Evolutionary conservation across 352 stramenopile species (phyloP).

Genomic region (Phytophthora melonis): DNA sequence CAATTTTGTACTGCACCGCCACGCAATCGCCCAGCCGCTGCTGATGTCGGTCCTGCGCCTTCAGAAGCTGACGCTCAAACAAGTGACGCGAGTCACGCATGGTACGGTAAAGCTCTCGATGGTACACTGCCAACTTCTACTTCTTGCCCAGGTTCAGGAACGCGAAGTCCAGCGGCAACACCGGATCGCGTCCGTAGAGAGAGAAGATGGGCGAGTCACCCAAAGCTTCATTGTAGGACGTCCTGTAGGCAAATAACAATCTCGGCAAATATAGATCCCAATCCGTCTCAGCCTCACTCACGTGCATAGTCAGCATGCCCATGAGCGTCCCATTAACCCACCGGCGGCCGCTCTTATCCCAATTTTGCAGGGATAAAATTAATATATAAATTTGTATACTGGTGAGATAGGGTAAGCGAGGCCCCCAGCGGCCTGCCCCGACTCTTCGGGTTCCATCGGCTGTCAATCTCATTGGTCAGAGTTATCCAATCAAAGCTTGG

Average conservation of each 20-base stretch:
- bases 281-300: background rate
- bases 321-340: too few species aligned
- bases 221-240: constrained; percentile 9
- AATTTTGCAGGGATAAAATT: too few species aligned
- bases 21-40: background rate
- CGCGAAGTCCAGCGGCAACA: too few species aligned
- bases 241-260: constrained; percentile 14
- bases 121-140: constrained; percentile 8
- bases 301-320: too few species aligned
- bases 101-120: background rate
- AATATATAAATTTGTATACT: too few species aligned
- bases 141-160: background rate
- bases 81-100: background rate
- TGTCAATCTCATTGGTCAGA: too few species aligned
- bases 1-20: background rate
- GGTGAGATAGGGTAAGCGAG: too few species aligned
- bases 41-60: too few species aligned
- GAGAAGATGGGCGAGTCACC: constrained; percentile 19
- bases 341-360: too few species aligned
- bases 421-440: too few species aligned
- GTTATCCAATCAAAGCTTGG: too few species aligned
- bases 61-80: constrained; percentile 10
- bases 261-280: constrained; percentile 9
- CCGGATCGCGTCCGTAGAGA: constrained; percentile 7
- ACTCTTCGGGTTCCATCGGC: too few species aligned